Conservation (phyloP, 306 rosid genomes). For the Acacia confusa region DNA sequence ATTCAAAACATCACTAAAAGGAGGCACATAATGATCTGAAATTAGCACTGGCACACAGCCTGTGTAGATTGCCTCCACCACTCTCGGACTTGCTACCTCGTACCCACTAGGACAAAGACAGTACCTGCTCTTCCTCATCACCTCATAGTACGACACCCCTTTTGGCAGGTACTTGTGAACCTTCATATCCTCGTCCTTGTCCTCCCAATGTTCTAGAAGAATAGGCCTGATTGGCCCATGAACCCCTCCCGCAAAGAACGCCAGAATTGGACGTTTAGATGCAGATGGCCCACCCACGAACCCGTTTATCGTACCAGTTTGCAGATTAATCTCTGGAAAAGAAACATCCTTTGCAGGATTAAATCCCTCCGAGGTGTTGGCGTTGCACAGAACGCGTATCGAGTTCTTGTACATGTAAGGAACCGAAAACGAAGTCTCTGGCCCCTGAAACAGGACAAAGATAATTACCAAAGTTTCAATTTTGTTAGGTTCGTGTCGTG, state of each 20-base stretch:
- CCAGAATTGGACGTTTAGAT: slow-evolving; percentile 62
- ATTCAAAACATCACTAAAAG: slow-evolving; percentile 80
- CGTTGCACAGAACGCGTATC: slow-evolving; percentile 81
- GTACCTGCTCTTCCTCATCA: slow-evolving; percentile 74
- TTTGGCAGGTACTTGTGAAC: slow-evolving; percentile 84
- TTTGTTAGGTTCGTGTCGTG: background rate
- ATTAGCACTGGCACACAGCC: slow-evolving; percentile 90
- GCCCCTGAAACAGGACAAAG: slow-evolving; percentile 57
- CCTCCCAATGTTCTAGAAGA: slow-evolving; percentile 85
- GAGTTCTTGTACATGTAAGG: slow-evolving; percentile 59
- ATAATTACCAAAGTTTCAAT: background rate
- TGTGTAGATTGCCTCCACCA: slow-evolving; percentile 91
- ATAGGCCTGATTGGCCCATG: slow-evolving; percentile 71
- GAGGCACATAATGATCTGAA: slow-evolving; percentile 81
- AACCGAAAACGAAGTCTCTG: slow-evolving; percentile 54
- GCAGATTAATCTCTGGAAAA: slow-evolving; percentile 83
- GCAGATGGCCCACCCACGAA: slow-evolving; percentile 82
- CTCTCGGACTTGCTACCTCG: slow-evolving; percentile 93
- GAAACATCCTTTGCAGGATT: slow-evolving; percentile 77
- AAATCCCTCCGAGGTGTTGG: slow-evolving; percentile 92
- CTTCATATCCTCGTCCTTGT: slow-evolving; percentile 61
- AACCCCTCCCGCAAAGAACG: slow-evolving; percentile 87
- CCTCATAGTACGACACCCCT: slow-evolving; percentile 68
- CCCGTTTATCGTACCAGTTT: slow-evolving; percentile 53
- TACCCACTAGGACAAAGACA: slow-evolving; percentile 97